These are phyloP conservation scores for Knufia petricola DNA, from an alignment of 2,329 filamentous ascomycete species.

Conservation along the genomic window DNA sequence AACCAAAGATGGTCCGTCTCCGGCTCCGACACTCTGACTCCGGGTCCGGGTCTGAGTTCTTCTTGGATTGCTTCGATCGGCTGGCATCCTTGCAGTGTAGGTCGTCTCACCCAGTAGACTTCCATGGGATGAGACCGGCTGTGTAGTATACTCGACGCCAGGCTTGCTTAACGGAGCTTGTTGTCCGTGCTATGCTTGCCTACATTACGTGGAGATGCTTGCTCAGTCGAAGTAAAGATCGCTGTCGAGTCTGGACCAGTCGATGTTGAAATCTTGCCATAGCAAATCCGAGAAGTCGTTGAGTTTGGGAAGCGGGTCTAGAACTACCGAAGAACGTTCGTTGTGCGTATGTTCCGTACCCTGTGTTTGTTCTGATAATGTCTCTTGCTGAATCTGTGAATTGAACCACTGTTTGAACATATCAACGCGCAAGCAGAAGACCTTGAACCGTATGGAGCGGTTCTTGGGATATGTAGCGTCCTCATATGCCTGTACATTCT, in stretches of 20 bases:
- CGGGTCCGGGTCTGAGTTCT: too few relatives aligned
- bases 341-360: not conserved
- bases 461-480: conserved; percentile 1
- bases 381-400: conserved; percentile 14
- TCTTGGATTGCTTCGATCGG: too few relatives aligned
- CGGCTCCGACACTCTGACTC: too few relatives aligned
- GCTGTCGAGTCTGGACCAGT: conserved; percentile 8
- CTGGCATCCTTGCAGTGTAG: too few relatives aligned
- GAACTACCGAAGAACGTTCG: not conserved
- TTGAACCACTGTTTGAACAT: conserved; percentile 16
- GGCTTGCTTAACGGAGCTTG: too few relatives aligned
- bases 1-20: too few relatives aligned
- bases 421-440: conserved; percentile 12
- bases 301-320: conserved; percentile 8
- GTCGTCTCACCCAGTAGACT: too few relatives aligned
- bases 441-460: conserved; percentile 8
- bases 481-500: conserved; percentile 11
- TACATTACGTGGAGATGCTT: too few relatives aligned
- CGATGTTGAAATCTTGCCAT: conserved; percentile 13
- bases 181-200: too few relatives aligned
- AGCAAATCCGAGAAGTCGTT: conserved; percentile 11
- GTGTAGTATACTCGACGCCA: too few relatives aligned
- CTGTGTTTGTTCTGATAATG: not conserved
- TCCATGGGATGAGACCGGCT: too few relatives aligned
- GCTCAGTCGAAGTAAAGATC: conserved; percentile 7